phyloP scores from a whole-genome alignment of 2,329 filamentous ascomycete genomes.

The Fusarium begoniae region DNA sequence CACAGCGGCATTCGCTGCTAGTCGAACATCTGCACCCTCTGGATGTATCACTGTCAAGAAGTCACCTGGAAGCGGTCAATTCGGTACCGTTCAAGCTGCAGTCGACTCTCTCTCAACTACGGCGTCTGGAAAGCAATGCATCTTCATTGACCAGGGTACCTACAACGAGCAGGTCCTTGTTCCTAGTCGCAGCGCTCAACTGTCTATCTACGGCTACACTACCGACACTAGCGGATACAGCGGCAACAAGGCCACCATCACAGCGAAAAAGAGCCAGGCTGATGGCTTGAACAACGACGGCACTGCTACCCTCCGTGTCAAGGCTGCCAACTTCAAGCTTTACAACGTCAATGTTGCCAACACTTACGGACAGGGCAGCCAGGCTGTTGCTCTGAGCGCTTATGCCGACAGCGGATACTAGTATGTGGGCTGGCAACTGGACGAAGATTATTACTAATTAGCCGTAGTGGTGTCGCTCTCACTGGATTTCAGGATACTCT shows the following conservation, averaged over 20 bases:
- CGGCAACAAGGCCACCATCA: conserved; percentile 66
- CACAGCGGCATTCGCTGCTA: conserved; percentile 41
- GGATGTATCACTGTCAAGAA: conserved; percentile 61
- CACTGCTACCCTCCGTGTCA: conserved; percentile 57
- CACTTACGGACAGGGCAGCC: conserved; percentile 56
- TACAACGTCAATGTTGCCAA: conserved; percentile 69
- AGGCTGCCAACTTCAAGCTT: conserved; percentile 62
- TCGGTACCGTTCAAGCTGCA: conserved; percentile 60
- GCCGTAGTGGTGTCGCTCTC: conserved; percentile 49
- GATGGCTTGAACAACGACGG: conserved; percentile 61
- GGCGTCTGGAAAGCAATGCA: conserved; percentile 60
- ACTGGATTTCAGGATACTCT: conserved; percentile 62
- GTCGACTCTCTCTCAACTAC: conserved; percentile 66
- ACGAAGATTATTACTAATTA: rapidly evolving
- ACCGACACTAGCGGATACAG: conserved; percentile 57
- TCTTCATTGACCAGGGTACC: conserved; percentile 72
- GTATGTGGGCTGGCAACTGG: not conserved
- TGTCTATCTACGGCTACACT: conserved; percentile 67
- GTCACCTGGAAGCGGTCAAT: conserved; percentile 46
- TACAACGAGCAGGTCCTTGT: conserved; percentile 62
- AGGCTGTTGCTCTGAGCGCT: conserved; percentile 58
- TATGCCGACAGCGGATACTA: conserved; percentile 58
- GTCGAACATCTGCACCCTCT: conserved; percentile 52
- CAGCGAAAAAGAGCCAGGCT: conserved; percentile 53
- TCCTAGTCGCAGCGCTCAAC: conserved; percentile 57